Percentiles rank a stretch among this genome's conserved stretches.
Evolutionary conservation across 345 rosid genomes (phyloP).

Genomic region (Bruguiera gymnorhiza): DNA sequence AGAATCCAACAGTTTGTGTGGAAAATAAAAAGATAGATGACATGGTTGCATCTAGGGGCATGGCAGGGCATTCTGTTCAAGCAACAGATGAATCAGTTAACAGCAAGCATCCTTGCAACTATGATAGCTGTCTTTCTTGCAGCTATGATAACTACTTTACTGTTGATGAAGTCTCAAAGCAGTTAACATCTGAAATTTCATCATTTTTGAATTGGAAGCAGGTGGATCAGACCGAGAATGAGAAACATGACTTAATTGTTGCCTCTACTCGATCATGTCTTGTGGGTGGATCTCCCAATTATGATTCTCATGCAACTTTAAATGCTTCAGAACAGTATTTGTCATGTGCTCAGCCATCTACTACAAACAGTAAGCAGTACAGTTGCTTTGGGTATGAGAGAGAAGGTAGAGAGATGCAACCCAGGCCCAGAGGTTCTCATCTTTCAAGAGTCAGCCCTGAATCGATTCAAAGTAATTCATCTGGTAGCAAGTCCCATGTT

Average conservation of each 20-base stretch:
- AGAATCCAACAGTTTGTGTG: constrained; percentile 18
- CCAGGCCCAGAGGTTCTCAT: constrained; percentile 28
- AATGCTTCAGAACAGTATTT: constrained; percentile 32
- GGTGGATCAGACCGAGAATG: constrained; percentile 20
- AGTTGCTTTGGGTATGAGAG: constrained; percentile 35
- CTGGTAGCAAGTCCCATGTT: constrained; percentile 47
- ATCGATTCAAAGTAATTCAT: constrained; percentile 63
- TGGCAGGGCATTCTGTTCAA: constrained; percentile 29
- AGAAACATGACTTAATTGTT: constrained; percentile 23
- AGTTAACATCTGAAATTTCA: constrained; percentile 25
- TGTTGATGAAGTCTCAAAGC: constrained; percentile 34
- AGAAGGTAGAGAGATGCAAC: constrained; percentile 32
- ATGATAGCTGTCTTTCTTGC: constrained; percentile 26
- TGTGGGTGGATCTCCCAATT: constrained; percentile 17
- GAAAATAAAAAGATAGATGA: constrained; percentile 30
- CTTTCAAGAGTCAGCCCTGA: constrained; percentile 57
- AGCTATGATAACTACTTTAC: constrained; percentile 24
- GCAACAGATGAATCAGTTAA: constrained; percentile 15
- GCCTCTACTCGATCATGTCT: constrained; percentile 29
- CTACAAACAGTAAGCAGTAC: constrained; percentile 27
- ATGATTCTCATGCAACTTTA: constrained; percentile 26
- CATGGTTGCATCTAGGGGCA: constrained; percentile 26
- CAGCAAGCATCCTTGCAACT: constrained; percentile 16
- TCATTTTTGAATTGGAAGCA: constrained; percentile 19
- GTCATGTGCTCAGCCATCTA: constrained; percentile 26